phyloP scores from a whole-genome alignment of 257 asterid species.

The Jacaranda copaia region DNA sequence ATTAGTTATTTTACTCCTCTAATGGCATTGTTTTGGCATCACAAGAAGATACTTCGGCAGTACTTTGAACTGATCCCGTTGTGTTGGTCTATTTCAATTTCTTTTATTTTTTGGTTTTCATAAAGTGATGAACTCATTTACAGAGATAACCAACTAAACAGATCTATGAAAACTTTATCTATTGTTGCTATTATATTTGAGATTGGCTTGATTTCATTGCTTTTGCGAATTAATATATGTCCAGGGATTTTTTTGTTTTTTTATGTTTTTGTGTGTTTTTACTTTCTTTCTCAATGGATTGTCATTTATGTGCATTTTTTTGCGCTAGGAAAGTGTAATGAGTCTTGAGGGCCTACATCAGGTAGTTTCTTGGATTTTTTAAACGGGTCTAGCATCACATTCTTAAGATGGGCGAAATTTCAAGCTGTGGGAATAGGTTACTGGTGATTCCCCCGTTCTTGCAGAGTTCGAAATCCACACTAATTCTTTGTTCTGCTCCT shows the following conservation, averaged over 20 bases:
- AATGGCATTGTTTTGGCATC: neutral
- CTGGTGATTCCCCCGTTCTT: too few relatives aligned
- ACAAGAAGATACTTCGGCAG: neutral
- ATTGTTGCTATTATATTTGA: neutral
- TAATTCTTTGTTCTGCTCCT: too few relatives aligned
- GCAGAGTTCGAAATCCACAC: too few relatives aligned
- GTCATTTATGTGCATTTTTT: too few relatives aligned
- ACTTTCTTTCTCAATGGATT: neutral
- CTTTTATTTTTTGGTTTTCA: neutral
- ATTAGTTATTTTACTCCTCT: neutral
- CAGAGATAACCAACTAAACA: neutral
- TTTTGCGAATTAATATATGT: neutral
- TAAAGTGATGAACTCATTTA: neutral
- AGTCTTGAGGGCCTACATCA: too few relatives aligned
- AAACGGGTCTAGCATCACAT: too few relatives aligned
- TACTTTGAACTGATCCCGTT: neutral
- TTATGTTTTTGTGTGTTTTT: neutral
- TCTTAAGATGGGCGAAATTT: too few relatives aligned
- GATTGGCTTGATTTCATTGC: neutral
- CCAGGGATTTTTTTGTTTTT: neutral
- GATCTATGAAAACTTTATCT: neutral
- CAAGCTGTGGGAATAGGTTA: too few relatives aligned
- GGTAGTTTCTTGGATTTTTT: too few relatives aligned
- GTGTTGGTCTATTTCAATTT: neutral
- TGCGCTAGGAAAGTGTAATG: too few relatives aligned